Evolutionary conservation across 441 rosid genomes (phyloP).

Genomic region (Euphorbia celastroides): DNA sequence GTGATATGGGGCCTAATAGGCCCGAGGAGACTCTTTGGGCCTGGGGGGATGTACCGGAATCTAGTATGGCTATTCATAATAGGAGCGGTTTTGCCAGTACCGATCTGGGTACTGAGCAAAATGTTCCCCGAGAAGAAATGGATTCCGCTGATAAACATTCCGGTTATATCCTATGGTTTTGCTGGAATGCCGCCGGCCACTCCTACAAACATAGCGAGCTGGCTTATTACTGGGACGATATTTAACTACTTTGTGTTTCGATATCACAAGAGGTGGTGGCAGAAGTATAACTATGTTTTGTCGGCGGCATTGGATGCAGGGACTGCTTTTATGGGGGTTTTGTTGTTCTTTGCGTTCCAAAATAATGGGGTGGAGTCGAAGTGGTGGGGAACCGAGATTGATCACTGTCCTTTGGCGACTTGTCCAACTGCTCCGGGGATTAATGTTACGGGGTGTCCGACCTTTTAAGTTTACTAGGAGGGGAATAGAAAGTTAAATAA

Average conservation of each 20-base stretch:
- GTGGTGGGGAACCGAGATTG: conserved; percentile 86
- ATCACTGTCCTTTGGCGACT: conserved; percentile 87
- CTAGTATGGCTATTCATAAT: conserved; percentile 85
- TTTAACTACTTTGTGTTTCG: conserved; percentile 82
- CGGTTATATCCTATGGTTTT: conserved; percentile 85
- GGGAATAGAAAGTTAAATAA: background rate
- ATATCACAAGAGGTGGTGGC: conserved; percentile 93
- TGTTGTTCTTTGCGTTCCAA: conserved; percentile 83
- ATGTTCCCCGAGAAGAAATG: conserved; percentile 83
- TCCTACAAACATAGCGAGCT: conserved; percentile 91
- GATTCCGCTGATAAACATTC: conserved; percentile 88
- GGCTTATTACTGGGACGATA: conserved; percentile 77
- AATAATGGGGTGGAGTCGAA: conserved; percentile 52
- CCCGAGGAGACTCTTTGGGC: conserved; percentile 72
- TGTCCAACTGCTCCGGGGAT: conserved; percentile 85
- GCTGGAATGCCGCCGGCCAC: conserved; percentile 99
- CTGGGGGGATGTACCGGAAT: conserved; percentile 88
- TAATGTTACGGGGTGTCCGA: conserved; percentile 59
- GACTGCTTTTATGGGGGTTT: conserved; percentile 93
- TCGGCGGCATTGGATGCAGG: conserved; percentile 97
- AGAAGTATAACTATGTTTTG: conserved; percentile 79
- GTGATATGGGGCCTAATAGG: conserved; percentile 96
- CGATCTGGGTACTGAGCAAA: conserved; percentile 82
- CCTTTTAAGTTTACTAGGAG: conserved; percentile 24
- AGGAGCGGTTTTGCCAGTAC: conserved; percentile 84